Percentiles rank a stretch among this genome's conserved stretches.
phyloP scores from a whole-genome alignment of 2,329 filamentous ascomycete genomes.

The Colletotrichum siamense region DNA sequence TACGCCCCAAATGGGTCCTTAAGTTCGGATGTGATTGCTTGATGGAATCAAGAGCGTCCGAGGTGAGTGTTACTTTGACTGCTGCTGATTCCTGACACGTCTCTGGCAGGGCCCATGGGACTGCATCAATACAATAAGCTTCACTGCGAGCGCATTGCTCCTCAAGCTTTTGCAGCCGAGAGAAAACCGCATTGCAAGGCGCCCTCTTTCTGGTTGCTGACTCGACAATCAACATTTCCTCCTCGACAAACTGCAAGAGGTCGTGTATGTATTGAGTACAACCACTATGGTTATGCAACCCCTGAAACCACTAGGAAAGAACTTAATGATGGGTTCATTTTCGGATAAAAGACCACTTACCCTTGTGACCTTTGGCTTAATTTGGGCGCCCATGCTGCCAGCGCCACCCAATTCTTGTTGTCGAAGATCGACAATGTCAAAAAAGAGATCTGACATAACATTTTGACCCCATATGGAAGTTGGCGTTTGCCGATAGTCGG shows the following conservation, averaged over 20 bases:
- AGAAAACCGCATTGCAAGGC: background rate
- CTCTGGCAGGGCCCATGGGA: background rate
- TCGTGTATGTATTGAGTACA: background rate
- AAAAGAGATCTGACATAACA: background rate
- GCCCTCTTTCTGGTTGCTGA: background rate
- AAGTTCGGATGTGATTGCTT: background rate
- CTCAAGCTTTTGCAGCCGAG: background rate
- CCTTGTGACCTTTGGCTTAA: background rate
- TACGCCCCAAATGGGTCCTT: background rate
- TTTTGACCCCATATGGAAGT: background rate
- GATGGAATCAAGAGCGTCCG: background rate
- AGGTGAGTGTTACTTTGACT: background rate
- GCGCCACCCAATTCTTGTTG: too few species aligned
- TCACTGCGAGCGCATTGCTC: background rate
- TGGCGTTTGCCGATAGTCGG: background rate
- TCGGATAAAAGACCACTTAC: too few species aligned
- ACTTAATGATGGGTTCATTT: background rate
- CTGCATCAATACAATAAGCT: background rate
- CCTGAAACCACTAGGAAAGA: background rate
- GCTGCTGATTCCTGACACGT: background rate
- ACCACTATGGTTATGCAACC: background rate
- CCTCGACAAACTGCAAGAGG: background rate
- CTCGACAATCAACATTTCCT: background rate
- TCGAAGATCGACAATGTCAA: background rate
- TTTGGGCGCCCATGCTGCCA: background rate